Percentiles rank a stretch among this genome's conserved stretches.
Evolutionary conservation across 495 filamentous ascomycete genomes (phyloP).

Genomic region (Penicillium turbatum): DNA sequence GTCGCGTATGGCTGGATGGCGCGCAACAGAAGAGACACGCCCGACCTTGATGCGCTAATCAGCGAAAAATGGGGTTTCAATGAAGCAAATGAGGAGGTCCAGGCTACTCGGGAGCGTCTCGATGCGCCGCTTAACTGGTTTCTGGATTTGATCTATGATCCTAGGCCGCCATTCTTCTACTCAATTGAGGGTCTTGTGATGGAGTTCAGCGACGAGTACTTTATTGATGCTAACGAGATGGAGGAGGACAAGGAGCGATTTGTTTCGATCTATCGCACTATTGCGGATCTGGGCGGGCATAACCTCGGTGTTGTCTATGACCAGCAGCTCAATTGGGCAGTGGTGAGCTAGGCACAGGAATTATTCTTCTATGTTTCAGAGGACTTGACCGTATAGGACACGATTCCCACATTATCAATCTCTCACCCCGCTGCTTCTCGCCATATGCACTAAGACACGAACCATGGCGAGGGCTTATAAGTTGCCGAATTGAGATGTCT

Average conservation of each 20-base stretch:
- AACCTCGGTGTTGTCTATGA: conserved; percentile 21
- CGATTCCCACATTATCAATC: no score
- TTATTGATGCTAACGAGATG: conserved; percentile 14
- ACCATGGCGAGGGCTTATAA: no score
- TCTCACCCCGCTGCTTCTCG: no score
- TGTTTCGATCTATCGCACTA: conserved; percentile 14
- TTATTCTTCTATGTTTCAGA: no score
- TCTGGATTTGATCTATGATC: conserved; percentile 22
- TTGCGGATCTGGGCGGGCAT: conserved; percentile 8
- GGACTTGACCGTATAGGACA: no score
- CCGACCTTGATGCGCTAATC: conserved; percentile 15
- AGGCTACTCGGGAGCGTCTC: conserved; percentile 20
- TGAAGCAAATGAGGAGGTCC: background rate
- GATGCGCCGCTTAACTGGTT: conserved; percentile 24
- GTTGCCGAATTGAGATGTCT: no score
- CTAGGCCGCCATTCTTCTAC: conserved; percentile 21
- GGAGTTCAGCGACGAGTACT: conserved; percentile 4
- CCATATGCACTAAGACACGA: no score
- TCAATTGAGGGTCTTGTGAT: conserved; percentile 14
- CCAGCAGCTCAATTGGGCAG: conserved; percentile 14
- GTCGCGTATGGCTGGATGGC: conserved; percentile 32
- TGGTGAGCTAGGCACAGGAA: no score
- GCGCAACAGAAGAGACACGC: conserved; percentile 11
- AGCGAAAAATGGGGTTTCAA: background rate
- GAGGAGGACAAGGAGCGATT: conserved; percentile 17